Evolutionary conservation across 352 stramenopile genomes (phyloP).

Genomic region (Pythium rhizo-oryzae): DNA sequence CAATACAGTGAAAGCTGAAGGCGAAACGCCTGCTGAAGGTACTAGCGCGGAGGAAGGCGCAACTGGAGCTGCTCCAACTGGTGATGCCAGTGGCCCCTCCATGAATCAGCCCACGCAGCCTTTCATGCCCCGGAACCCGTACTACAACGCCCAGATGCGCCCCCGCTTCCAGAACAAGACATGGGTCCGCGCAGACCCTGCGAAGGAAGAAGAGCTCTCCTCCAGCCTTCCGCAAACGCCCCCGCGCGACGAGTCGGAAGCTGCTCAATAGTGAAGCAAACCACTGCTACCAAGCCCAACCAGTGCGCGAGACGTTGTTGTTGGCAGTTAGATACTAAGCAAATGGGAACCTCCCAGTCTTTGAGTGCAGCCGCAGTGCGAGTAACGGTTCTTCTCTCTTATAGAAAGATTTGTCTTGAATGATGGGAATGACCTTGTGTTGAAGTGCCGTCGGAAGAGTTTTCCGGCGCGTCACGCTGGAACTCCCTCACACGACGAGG

Average conservation of each 20-base stretch:
- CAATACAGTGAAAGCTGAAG: conserved; percentile 61
- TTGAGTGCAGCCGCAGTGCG: background rate
- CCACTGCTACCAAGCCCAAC: background rate
- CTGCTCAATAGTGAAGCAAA: background rate
- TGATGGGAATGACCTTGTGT: no score
- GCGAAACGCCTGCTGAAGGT: conserved; percentile 30
- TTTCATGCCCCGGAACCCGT: conserved; percentile 67
- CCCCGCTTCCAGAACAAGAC: conserved; percentile 90
- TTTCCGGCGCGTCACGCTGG: no score
- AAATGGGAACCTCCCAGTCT: background rate
- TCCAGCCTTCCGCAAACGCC: conserved; percentile 78
- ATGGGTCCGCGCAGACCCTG: conserved; percentile 76
- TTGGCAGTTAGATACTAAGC: background rate
- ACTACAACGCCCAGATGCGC: conserved; percentile 70
- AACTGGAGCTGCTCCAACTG: background rate
- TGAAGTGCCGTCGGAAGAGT: no score
- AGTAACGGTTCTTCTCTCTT: no score
- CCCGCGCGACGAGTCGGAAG: conserved; percentile 45
- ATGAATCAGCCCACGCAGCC: conserved; percentile 38
- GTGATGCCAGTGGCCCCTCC: conserved; percentile 3
- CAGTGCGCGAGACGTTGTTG: background rate
- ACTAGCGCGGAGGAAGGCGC: conserved; percentile 16
- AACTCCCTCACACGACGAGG: no score
- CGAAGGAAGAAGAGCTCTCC: conserved; percentile 74
- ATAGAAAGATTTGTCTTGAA: no score